A percentile compares a stretch with the other conserved stretches of the same genome.
Evolutionary conservation across 176 grass and related monocot genomes (phyloP).

Genomic region (Cenchrus fungigraminus): DNA sequence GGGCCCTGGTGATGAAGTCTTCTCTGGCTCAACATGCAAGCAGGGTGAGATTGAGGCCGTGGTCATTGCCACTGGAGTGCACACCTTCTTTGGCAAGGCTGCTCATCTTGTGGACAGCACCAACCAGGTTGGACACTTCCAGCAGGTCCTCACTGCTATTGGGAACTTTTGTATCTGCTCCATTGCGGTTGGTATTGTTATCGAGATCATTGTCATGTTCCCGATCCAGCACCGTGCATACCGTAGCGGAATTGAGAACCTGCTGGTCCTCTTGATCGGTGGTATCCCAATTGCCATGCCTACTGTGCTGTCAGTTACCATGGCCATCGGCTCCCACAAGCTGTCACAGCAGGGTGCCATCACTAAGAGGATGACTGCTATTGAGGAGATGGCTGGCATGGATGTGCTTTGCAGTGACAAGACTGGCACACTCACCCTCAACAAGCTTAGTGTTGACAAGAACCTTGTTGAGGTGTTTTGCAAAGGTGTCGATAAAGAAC

Average conservation of each 20-base stretch:
- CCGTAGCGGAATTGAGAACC: slow-evolving; percentile 82
- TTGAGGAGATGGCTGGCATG: slow-evolving; percentile 98
- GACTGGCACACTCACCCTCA: slow-evolving; percentile 91
- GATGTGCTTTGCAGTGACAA: slow-evolving; percentile 97
- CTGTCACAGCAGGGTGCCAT: slow-evolving; percentile 94
- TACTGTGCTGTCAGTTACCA: slow-evolving; percentile 88
- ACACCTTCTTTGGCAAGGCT: slow-evolving; percentile 99
- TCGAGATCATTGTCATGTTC: slow-evolving; percentile 99
- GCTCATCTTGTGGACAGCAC: slow-evolving; percentile 99
- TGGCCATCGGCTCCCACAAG: slow-evolving; percentile 98
- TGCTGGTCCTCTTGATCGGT: slow-evolving; percentile 94
- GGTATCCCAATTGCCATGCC: slow-evolving; percentile 99
- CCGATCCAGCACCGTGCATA: slow-evolving; percentile 86
- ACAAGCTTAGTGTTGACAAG: slow-evolving; percentile 94
- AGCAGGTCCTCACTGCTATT: slow-evolving; percentile 89
- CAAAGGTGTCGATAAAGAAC: slow-evolving; percentile 84
- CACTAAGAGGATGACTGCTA: slow-evolving; percentile 99
- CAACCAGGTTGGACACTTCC: slow-evolving; percentile 98
- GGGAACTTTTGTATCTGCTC: slow-evolving; percentile 99
- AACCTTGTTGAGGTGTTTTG: slow-evolving; percentile 88
- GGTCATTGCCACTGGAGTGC: slow-evolving; percentile 97
- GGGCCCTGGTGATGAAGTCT: slow-evolving; percentile 89
- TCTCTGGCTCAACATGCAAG: slow-evolving; percentile 93
- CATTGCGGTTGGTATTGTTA: slow-evolving; percentile 76
- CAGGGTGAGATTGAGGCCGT: slow-evolving; percentile 99